These are phyloP conservation scores for Mycena vitilis DNA, from an alignment of 768 basidiomycete species.

Conservation along the genomic window DNA sequence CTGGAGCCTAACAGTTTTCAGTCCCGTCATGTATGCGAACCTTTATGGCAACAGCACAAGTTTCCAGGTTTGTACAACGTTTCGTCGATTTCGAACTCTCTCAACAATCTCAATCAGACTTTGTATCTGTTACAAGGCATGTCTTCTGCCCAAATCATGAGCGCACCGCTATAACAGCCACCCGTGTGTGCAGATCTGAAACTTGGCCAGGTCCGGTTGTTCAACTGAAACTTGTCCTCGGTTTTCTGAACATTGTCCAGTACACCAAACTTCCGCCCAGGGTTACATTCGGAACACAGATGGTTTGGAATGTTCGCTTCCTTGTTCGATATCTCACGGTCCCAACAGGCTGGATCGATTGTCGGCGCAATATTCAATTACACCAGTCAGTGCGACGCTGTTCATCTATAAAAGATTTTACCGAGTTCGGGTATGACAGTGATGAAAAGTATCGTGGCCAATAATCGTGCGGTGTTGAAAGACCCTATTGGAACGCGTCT, in stretches of 20 bases:
- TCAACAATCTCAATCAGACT: slow-evolving; percentile 53
- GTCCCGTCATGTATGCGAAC: slow-evolving; percentile 67
- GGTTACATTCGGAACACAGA: slow-evolving; percentile 59
- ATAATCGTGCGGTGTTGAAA: slow-evolving; percentile 57
- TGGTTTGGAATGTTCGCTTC: slow-evolving; percentile 41
- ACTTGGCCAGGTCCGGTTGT: slow-evolving; percentile 57
- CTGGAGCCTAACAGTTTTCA: slow-evolving; percentile 35
- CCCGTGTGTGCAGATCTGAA: slow-evolving; percentile 54
- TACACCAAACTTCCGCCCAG: slow-evolving; percentile 66
- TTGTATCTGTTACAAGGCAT: slow-evolving; percentile 62
- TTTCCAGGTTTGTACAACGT: slow-evolving; percentile 7
- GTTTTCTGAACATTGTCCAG: slow-evolving; percentile 34
- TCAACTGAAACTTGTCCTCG: slow-evolving; percentile 62
- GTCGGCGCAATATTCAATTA: slow-evolving; percentile 65
- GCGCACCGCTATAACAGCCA: slow-evolving; percentile 14
- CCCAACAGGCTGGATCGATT: slow-evolving; percentile 53
- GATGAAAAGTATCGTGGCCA: slow-evolving; percentile 60
- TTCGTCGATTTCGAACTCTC: background rate
- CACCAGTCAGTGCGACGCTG: slow-evolving; percentile 51
- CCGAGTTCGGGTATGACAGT: slow-evolving; percentile 44
- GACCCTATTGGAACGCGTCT: slow-evolving; percentile 63
- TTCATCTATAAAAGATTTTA: background rate
- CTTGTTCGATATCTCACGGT: background rate
- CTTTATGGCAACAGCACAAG: slow-evolving; percentile 62
- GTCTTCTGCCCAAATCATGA: background rate